Evolutionary conservation across 2,329 filamentous ascomycete species (phyloP).

Genomic region (Pseudogymnoascus verrucosus): DNA sequence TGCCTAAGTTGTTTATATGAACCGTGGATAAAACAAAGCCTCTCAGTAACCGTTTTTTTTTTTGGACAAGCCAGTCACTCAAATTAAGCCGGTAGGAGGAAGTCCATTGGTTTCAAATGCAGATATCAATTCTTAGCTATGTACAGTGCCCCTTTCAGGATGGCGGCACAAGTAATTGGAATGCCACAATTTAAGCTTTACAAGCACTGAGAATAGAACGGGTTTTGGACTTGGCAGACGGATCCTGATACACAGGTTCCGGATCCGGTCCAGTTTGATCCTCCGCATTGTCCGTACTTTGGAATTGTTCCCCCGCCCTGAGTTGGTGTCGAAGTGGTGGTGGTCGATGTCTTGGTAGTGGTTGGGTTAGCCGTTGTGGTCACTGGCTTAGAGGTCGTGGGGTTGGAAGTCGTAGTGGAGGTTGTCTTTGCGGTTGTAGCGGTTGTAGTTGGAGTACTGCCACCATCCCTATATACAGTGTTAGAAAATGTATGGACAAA

Average conservation of each 20-base stretch:
- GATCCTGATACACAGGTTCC: neutral
- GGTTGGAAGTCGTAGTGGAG: constrained; percentile 10
- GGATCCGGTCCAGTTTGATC: neutral
- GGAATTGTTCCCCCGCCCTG: neutral
- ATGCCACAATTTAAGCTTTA: constrained; percentile 7
- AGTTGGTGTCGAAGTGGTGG: constrained; percentile 1
- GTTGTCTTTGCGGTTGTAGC: constrained; percentile 19
- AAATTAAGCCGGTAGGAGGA: too few relatives aligned
- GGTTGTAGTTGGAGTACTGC: constrained; percentile 20
- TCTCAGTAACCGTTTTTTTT: too few relatives aligned
- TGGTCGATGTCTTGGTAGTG: neutral
- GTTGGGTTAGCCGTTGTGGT: constrained; percentile 9
- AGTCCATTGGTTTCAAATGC: too few relatives aligned
- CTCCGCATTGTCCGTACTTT: constrained; percentile 8
- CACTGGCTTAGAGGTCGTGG: constrained; percentile 10
- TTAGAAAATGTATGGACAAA: neutral
- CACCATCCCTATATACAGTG: constrained; percentile 13
- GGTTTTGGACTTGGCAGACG: neutral
- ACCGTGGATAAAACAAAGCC: too few relatives aligned
- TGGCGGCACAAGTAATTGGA: neutral
- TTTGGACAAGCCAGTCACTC: too few relatives aligned
- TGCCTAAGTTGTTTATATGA: too few relatives aligned
- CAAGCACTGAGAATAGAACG: constrained; percentile 2
- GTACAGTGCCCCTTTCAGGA: too few relatives aligned
- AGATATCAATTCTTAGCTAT: too few relatives aligned